Percentiles rank a stretch among this genome's conserved stretches.
Evolutionary conservation across 768 basidiomycete species (phyloP).

Genomic region (Mycena filopes): DNA sequence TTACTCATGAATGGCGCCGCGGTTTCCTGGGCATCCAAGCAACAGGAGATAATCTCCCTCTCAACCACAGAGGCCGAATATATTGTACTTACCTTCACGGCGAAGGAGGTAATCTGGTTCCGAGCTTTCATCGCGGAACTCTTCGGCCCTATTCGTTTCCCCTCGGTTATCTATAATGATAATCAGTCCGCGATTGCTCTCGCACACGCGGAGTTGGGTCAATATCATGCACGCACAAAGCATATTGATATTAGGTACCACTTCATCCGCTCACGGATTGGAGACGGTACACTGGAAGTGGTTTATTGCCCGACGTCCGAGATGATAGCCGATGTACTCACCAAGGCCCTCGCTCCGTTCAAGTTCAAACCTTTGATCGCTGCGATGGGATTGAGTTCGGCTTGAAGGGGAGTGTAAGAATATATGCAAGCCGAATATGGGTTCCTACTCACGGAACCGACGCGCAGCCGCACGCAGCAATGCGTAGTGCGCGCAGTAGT

Average conservation of each 20-base stretch:
- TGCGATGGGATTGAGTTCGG: conserved; percentile 20
- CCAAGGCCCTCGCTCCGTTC: conserved; percentile 19
- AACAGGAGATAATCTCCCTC: conserved; percentile 15
- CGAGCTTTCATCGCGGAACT: conserved; percentile 18
- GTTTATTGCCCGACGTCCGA: conserved; percentile 23
- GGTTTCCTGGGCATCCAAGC: conserved; percentile 24
- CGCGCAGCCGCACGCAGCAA: no score
- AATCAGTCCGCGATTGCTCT: conserved; percentile 23
- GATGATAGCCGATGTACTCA: conserved; percentile 18
- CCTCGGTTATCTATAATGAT: conserved; percentile 19
- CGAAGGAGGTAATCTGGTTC: conserved; percentile 19
- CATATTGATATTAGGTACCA: conserved; percentile 26
- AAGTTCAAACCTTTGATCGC: conserved; percentile 17
- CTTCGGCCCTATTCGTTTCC: conserved; percentile 2
- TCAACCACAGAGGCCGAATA: conserved; percentile 26
- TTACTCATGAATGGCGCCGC: conserved; percentile 19
- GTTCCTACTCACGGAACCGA: no score
- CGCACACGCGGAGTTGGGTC: conserved; percentile 21
- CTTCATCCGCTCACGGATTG: conserved; percentile 20
- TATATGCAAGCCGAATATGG: neutral
- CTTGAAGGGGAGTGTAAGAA: conserved; percentile 31
- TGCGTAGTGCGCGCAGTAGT: no score
- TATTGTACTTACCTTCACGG: conserved; percentile 4
- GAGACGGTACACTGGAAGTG: conserved; percentile 6
- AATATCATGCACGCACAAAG: conserved; percentile 26